phyloP scores from a whole-genome alignment of 306 rosid genomes.

The Herpetospermum pedunculosum region DNA sequence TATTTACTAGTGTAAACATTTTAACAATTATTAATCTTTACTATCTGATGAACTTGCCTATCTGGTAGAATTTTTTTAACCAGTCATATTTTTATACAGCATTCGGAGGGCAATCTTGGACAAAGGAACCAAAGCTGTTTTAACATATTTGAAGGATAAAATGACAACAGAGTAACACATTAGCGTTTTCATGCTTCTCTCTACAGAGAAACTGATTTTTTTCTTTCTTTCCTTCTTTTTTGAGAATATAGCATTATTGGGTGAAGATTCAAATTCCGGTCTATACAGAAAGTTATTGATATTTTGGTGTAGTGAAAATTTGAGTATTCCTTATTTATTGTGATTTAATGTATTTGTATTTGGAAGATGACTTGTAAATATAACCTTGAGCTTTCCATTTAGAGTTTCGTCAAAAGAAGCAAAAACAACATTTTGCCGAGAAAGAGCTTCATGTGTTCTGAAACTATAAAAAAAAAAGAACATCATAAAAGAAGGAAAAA shows the following conservation, averaged over 20 bases:
- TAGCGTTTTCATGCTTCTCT: neutral
- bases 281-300: neutral
- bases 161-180: constrained; percentile 35
- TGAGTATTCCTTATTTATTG: neutral
- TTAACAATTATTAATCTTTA: neutral
- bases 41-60: neutral
- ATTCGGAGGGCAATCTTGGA: constrained; percentile 77
- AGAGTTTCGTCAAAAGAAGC: too few relatives aligned
- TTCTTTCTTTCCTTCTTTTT: too few relatives aligned
- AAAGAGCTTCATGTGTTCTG: too few relatives aligned
- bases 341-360: neutral
- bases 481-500: too few relatives aligned
- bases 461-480: too few relatives aligned
- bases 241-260: neutral
- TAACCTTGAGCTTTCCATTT: neutral
- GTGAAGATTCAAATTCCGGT: neutral
- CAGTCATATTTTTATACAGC: constrained; percentile 24
- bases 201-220: neutral
- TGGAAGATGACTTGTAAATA: neutral
- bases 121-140: constrained; percentile 77
- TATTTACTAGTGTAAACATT: too few relatives aligned
- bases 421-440: too few relatives aligned
- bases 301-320: neutral
- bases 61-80: neutral
- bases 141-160: constrained; percentile 69